Evolutionary conservation across 2,329 filamentous ascomycete species (phyloP).

Genomic region (Periglandula ipomoeae): DNA sequence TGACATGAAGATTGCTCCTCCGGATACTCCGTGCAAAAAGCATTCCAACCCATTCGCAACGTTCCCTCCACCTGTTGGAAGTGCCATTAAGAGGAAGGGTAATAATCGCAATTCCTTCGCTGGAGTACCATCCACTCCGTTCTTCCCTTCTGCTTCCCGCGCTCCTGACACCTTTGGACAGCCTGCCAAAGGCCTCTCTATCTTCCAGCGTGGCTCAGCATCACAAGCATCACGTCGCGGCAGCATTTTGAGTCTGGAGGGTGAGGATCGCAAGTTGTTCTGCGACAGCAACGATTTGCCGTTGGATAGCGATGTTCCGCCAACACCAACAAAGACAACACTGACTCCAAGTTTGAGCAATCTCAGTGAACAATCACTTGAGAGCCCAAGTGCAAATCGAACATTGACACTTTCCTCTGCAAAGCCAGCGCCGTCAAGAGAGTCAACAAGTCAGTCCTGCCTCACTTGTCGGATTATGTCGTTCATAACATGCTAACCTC

Average conservation of each 20-base stretch:
- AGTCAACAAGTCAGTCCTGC: conserved; percentile 35
- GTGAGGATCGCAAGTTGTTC: conserved; percentile 55
- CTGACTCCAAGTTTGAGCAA: conserved; percentile 33
- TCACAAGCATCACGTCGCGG: conserved; percentile 40
- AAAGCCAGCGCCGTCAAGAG: conserved; percentile 22
- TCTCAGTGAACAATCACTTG: conserved; percentile 29
- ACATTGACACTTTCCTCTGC: conserved; percentile 34
- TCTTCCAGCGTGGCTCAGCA: conserved; percentile 51
- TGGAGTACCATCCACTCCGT: conserved; percentile 69
- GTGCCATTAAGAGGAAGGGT: conserved; percentile 53
- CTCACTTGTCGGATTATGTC: conserved; percentile 13
- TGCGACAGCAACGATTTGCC: conserved; percentile 20
- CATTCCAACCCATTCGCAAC: conserved; percentile 61
- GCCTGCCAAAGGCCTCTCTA: conserved; percentile 52
- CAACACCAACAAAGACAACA: conserved; percentile 78
- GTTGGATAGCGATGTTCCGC: conserved; percentile 60
- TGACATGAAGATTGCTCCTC: conserved; percentile 60
- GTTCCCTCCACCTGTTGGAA: conserved; percentile 50
- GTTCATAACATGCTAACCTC: background rate
- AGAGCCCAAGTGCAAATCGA: conserved; percentile 39
- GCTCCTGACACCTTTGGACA: conserved; percentile 41
- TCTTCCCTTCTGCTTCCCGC: conserved; percentile 49
- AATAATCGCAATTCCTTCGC: conserved; percentile 61
- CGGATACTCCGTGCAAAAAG: conserved; percentile 95
- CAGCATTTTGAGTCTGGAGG: conserved; percentile 75